phyloP scores from a whole-genome alignment of 352 stramenopile species.

The Phytophthora pinifolia region DNA sequence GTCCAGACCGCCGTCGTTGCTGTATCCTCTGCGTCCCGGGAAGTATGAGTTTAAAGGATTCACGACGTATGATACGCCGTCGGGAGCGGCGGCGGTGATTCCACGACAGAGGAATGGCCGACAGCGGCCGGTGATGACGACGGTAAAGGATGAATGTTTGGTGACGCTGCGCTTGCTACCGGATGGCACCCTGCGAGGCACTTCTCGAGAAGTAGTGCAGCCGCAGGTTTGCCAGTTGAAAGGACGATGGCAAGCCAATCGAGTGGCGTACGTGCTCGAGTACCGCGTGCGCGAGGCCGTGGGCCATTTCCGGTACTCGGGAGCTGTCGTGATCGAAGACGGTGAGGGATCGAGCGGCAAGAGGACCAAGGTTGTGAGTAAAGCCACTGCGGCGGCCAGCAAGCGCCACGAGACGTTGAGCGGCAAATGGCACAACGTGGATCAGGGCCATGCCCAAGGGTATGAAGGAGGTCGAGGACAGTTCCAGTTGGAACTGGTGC shows the following conservation, averaged over 20 bases:
- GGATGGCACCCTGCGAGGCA: conserved; percentile 51
- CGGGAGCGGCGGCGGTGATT: not conserved
- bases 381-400: conserved; percentile 6
- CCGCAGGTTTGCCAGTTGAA: conserved; percentile 54
- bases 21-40: conserved; percentile 57
- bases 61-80: conserved; percentile 39
- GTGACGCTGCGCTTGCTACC: conserved; percentile 62
- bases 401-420: conserved; percentile 34
- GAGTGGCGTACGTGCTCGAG: conserved; percentile 57
- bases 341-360: conserved; percentile 7
- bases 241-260: conserved; percentile 57
- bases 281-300: conserved; percentile 69
- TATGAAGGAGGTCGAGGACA: conserved; percentile 57
- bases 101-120: conserved; percentile 20
- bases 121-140: conserved; percentile 12
- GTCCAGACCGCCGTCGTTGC: conserved; percentile 21
- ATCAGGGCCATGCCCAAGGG: conserved; percentile 43
- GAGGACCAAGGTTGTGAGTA: conserved; percentile 1
- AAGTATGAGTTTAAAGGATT: conserved; percentile 71
- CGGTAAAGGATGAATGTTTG: conserved; percentile 55
- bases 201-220: conserved; percentile 58
- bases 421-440: conserved; percentile 66
- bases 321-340: conserved; percentile 36
- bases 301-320: conserved; percentile 63
- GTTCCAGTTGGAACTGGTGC: conserved; percentile 54